Conservation (phyloP, 768 basidiomycete genomes). For the Suillus fuscotomentosus region DNA sequence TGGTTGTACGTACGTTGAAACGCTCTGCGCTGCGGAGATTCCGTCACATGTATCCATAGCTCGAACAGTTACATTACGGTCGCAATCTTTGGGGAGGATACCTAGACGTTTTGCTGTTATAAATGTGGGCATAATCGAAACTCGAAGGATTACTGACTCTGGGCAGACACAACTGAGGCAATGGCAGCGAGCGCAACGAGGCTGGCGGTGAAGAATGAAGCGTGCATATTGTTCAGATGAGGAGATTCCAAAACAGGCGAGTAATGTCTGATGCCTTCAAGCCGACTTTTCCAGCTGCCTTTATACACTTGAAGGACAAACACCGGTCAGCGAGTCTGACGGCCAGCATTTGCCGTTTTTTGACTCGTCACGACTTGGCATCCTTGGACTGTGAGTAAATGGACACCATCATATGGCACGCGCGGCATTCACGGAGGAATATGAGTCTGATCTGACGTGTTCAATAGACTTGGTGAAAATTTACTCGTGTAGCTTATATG, state of each 20-base stretch:
- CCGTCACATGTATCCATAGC: slow-evolving; percentile 54
- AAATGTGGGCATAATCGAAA: background rate
- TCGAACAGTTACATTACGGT: slow-evolving; percentile 50
- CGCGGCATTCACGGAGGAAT: background rate
- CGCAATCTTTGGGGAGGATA: slow-evolving; percentile 32
- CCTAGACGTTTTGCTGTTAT: background rate
- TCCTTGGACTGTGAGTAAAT: background rate
- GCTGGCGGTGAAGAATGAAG: slow-evolving; percentile 15
- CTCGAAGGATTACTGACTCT: slow-evolving; percentile 16
- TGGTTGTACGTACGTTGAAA: slow-evolving; percentile 42
- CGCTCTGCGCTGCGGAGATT: slow-evolving; percentile 48
- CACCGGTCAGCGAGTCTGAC: background rate
- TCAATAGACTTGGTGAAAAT: too few species aligned
- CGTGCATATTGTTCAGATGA: slow-evolving; percentile 16
- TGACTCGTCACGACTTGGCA: background rate
- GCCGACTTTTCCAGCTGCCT: background rate
- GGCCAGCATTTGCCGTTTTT: background rate
- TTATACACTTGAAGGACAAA: slow-evolving; percentile 17
- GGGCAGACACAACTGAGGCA: slow-evolving; percentile 6
- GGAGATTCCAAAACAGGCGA: background rate
- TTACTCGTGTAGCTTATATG: too few species aligned
- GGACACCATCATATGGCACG: background rate
- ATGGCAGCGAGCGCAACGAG: slow-evolving; percentile 10
- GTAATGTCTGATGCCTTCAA: background rate
- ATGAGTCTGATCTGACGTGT: too few species aligned